Conservation (phyloP, 2,329 filamentous ascomycete genomes). For the Fusarium pseudograminearum region DNA sequence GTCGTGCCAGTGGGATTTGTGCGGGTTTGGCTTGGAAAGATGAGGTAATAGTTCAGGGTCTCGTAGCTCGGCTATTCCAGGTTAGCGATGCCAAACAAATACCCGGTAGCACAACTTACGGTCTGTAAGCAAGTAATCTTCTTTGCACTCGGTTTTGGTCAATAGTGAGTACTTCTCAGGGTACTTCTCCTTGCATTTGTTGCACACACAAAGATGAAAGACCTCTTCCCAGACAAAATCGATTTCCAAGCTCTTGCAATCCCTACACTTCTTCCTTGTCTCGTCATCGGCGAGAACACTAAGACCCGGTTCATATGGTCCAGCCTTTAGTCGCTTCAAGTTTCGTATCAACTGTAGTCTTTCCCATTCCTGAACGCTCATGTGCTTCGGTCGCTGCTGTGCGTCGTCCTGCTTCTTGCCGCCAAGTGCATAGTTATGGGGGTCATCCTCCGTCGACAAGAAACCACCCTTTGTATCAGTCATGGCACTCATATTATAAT, state of each 20-base stretch:
- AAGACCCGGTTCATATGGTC: slow-evolving; percentile 90
- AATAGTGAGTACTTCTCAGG: slow-evolving; percentile 95
- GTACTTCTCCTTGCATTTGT: slow-evolving; percentile 85
- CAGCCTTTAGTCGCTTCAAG: slow-evolving; percentile 78
- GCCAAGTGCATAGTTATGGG: slow-evolving; percentile 80
- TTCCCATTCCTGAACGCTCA: slow-evolving; percentile 95
- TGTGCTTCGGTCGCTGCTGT: slow-evolving; percentile 80
- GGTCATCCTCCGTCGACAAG: slow-evolving; percentile 89
- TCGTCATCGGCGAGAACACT: slow-evolving; percentile 75
- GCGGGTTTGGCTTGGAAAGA: slow-evolving; percentile 89
- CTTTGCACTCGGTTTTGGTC: slow-evolving; percentile 95
- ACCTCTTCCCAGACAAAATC: slow-evolving; percentile 96
- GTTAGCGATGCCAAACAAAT: slow-evolving; percentile 18
- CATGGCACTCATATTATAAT: slow-evolving; percentile 99
- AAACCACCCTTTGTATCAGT: slow-evolving; percentile 98
- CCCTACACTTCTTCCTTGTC: slow-evolving; percentile 79
- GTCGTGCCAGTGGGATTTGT: slow-evolving; percentile 96
- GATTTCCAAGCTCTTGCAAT: slow-evolving; percentile 87
- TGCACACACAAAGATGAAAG: slow-evolving; percentile 81
- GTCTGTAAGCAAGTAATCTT: slow-evolving; percentile 96
- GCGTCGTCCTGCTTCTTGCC: slow-evolving; percentile 56
- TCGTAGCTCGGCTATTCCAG: slow-evolving; percentile 79
- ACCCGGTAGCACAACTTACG: slow-evolving; percentile 63
- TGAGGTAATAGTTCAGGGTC: slow-evolving; percentile 89
- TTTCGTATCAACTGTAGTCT: slow-evolving; percentile 79